Base-by-base conservation (phyloP, 2,329 filamentous ascomycete genomes). In the Dendryphion nanum region DNA sequence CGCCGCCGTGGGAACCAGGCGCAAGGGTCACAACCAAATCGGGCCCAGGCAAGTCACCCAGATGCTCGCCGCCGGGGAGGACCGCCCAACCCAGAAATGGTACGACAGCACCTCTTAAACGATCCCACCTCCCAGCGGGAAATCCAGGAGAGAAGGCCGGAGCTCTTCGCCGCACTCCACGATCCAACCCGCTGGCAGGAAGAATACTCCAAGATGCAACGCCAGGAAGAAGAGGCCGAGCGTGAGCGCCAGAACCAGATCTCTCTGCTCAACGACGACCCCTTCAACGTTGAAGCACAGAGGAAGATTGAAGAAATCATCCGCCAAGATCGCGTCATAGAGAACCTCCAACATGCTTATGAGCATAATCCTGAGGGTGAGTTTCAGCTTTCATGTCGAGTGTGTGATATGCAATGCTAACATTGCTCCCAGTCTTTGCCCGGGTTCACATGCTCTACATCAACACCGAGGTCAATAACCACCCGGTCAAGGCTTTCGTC, bases 391-490 rank as follows among this genome's bases (percentile, higher is more conserved):
- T 15, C 16, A 31, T 17, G 18, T 16, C 17, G 4, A 19, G 4
- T 24, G 29, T 17, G 14, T 5, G 38, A 3, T 24, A 24, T 39
- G n/a, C n/a, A n/a, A n/a, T n/a, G 30, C 51, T 61, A 37, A 64
- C 42, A 29, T 5, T 4, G 4, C 23, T 16, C 30, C 40, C 53
- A 95, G 90, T 93, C 18, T 98, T 98, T 61, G 93, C 89, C 37
- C 81, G 86, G 53, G 93, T 98, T 28, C 89, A 91, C 53, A 93
- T 98, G 83, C 80, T 98, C 33, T 98, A 98, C 68, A 86, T 97
- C 52, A 83, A 94, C 59, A 90, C 95, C 44, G 87, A 94, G 64
- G 93, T 98, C 55, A 98, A 98, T 66, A 85, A 87, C 10, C 79
- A 88, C 53, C 87, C 86, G 41, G 84, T 98, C 55, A 97, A 96